These are phyloP conservation scores for Monosporozyma solicola DNA, from an alignment of 805 yeast genomes.

Conservation along the genomic window DNA sequence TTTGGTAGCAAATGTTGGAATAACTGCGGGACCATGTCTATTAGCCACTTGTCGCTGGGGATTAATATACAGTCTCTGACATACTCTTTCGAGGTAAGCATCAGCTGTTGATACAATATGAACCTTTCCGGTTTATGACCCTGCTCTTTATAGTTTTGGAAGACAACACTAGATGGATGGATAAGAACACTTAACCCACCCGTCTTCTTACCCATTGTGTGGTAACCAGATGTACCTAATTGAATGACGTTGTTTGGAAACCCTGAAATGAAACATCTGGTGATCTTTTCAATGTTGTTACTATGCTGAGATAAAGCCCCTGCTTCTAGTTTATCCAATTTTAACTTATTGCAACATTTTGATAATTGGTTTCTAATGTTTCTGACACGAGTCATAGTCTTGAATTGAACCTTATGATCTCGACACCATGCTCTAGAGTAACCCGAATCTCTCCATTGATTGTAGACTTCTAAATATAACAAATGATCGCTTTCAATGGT, in stretches of 20 bases:
- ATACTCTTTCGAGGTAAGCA: conserved; percentile 78
- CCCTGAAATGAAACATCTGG: conserved; percentile 24
- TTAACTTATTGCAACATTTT: conserved; percentile 41
- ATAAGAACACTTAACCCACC: conserved; percentile 65
- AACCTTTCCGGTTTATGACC: conserved; percentile 65
- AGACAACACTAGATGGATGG: conserved; percentile 79
- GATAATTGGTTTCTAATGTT: conserved; percentile 66
- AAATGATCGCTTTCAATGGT: conserved; percentile 61
- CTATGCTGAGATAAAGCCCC: neutral
- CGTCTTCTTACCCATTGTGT: conserved; percentile 30
- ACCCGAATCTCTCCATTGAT: conserved; percentile 64
- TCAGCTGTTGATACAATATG: conserved; percentile 73
- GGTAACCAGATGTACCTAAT: conserved; percentile 23
- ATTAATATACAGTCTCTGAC: conserved; percentile 74
- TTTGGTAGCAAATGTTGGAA: conserved; percentile 9
- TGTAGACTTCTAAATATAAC: conserved; percentile 62
- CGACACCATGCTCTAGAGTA: conserved; percentile 74
- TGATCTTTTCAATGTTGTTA: conserved; percentile 6
- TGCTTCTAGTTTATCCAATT: conserved; percentile 10
- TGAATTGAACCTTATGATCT: conserved; percentile 72
- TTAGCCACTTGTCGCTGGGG: conserved; percentile 61
- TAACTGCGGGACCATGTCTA: conserved; percentile 64
- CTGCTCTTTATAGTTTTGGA: conserved; percentile 26
- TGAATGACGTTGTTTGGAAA: conserved; percentile 28
- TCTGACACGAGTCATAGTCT: conserved; percentile 56